These are phyloP conservation scores for Didymella exigua DNA, from an alignment of 2,329 filamentous ascomycete genomes.

Conservation along the genomic window DNA sequence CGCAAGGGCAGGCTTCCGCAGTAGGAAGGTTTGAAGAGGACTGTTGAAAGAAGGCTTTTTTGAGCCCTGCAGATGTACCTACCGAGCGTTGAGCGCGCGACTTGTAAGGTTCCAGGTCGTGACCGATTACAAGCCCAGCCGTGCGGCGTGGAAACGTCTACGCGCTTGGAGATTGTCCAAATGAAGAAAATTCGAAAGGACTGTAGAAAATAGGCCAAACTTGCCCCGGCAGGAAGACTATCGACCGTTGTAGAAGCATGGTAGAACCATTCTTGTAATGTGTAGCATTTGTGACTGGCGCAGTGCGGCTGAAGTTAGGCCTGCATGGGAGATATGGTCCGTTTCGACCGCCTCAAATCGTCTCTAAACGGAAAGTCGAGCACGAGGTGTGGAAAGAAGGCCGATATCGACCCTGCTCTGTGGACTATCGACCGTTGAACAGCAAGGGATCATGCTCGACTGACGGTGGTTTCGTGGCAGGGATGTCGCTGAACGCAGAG, in stretches of 20 bases:
- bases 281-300: neutral
- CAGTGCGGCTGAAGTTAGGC: neutral
- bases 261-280: neutral
- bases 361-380: neutral
- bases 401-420: neutral
- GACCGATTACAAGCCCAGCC: neutral
- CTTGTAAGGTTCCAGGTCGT: neutral
- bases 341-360: neutral
- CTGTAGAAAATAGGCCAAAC: neutral
- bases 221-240: neutral
- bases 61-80: neutral
- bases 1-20: neutral
- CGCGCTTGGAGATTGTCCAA: neutral
- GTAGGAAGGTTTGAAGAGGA: neutral
- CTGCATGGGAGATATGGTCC: too few species aligned
- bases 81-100: neutral
- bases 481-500: neutral
- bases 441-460: neutral
- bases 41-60: neutral
- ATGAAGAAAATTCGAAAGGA: neutral
- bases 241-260: neutral
- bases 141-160: neutral
- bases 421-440: neutral
- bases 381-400: neutral
- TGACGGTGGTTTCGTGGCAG: neutral